These are phyloP conservation scores for Leccinum huronense DNA, from an alignment of 1,284 basidiomycete genomes.

Conservation along the genomic window DNA sequence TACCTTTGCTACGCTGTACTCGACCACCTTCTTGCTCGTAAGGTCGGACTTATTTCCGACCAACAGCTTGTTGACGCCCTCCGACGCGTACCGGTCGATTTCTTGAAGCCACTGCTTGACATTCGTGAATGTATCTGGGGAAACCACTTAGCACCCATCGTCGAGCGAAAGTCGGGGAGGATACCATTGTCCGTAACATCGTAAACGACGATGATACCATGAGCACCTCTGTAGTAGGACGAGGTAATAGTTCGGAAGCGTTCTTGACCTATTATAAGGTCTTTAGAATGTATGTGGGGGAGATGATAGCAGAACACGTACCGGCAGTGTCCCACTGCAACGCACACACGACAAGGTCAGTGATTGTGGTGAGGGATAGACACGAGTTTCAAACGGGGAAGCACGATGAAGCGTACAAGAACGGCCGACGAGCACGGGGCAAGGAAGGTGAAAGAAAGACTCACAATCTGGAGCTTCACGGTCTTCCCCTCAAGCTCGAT, in stretches of 20 bases:
- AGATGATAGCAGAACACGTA: conserved; percentile 24
- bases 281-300: conserved; percentile 3
- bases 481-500: conserved; percentile 99
- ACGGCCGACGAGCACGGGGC: conserved; percentile 2
- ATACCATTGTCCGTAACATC: conserved; percentile 98
- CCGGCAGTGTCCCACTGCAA: conserved; percentile 91
- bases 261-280: conserved; percentile 70
- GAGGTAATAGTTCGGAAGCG: conserved; percentile 98
- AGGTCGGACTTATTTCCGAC: conserved; percentile 99
- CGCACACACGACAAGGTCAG: conserved; percentile 19
- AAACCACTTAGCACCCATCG: conserved; percentile 12
- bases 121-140: conserved; percentile 90
- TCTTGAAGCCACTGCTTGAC: conserved; percentile 99
- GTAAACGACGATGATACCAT: conserved; percentile 98
- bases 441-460: conserved; percentile 38
- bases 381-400: neutral
- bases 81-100: conserved; percentile 98
- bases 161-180: conserved; percentile 1
- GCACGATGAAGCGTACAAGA: conserved; percentile 3
- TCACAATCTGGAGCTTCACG: conserved; percentile 98
- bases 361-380: neutral
- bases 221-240: conserved; percentile 95
- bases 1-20: conserved; percentile 96
- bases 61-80: conserved; percentile 97
- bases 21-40: conserved; percentile 98